These are phyloP conservation scores for Spizellomyces sp. DNA, from an alignment of 192 early-diverging fungal species.

Conservation along the genomic window DNA sequence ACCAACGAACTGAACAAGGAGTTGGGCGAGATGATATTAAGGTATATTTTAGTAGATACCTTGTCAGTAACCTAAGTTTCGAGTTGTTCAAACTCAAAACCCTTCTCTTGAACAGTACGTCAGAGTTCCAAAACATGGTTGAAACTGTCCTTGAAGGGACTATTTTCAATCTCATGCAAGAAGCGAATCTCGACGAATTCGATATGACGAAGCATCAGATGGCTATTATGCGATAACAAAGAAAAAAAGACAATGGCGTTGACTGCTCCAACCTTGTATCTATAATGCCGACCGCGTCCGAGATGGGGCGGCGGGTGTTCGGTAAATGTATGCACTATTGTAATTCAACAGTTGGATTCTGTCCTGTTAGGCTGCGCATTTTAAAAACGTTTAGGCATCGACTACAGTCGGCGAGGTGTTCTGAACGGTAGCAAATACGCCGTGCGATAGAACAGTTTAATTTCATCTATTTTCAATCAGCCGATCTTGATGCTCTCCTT, in stretches of 20 bases:
- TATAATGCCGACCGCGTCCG: no score
- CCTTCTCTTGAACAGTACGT: conserved; percentile 11
- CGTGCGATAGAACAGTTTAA: conserved; percentile 3
- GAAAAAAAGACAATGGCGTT: neutral
- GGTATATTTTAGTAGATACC: neutral
- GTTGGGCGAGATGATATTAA: neutral
- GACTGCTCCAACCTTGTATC: no score
- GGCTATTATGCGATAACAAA: conserved; percentile 8
- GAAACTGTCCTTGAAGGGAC: conserved; percentile 55
- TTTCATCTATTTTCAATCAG: neutral
- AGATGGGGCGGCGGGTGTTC: no score
- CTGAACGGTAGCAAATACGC: neutral
- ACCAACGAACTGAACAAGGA: no score
- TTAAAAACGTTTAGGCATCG: no score
- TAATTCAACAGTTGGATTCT: no score
- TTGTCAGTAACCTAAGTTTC: no score
- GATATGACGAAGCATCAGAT: conserved; percentile 50
- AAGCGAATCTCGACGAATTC: conserved; percentile 51
- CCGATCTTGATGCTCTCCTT: neutral
- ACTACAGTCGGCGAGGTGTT: no score
- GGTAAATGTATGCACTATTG: no score
- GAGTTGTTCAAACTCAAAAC: neutral
- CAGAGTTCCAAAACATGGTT: conserved; percentile 51
- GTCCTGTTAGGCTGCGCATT: no score
- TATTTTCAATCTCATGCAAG: conserved; percentile 57